Percentiles rank a stretch among this genome's conserved stretches.
These are phyloP conservation scores for Wickerhamiella allomyrinae DNA, from an alignment of 805 yeast genomes.

Conservation along the genomic window DNA sequence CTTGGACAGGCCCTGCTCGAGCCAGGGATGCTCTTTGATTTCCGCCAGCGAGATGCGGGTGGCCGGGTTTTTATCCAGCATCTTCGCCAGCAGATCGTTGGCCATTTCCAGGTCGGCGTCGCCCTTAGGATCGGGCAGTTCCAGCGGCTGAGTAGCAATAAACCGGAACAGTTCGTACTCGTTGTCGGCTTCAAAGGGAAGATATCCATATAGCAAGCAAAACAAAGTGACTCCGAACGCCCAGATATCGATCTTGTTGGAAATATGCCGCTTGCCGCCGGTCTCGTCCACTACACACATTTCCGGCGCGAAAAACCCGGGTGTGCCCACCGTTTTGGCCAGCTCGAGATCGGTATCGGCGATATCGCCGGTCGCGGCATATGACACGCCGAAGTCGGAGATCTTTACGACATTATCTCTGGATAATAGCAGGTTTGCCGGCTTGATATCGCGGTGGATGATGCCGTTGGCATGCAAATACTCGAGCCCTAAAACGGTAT, in stretches of 20 bases:
- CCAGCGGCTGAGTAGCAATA: constrained; percentile 48
- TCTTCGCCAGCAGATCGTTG: constrained; percentile 41
- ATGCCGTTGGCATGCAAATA: constrained; percentile 67
- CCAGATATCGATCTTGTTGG: constrained; percentile 91
- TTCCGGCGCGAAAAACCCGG: constrained; percentile 94
- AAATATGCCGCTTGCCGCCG: constrained; percentile 35
- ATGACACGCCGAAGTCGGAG: constrained; percentile 93
- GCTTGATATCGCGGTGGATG: constrained; percentile 90
- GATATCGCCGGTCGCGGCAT: constrained; percentile 36
- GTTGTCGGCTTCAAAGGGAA: constrained; percentile 79
- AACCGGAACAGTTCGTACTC: constrained; percentile 77
- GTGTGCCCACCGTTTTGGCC: constrained; percentile 95
- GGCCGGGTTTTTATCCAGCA: constrained; percentile 58
- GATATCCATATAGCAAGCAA: constrained; percentile 71
- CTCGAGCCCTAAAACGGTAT: constrained; percentile 76
- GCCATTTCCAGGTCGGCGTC: constrained; percentile 22
- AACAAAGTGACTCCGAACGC: constrained; percentile 86
- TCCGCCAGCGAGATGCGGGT: constrained; percentile 55
- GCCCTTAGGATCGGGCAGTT: constrained; percentile 34
- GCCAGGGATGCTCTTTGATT: constrained; percentile 67
- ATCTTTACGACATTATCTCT: constrained; percentile 67
- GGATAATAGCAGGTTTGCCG: constrained; percentile 72
- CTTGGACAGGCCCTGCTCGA: constrained; percentile 30
- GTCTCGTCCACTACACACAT: constrained; percentile 46
- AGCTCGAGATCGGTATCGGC: constrained; percentile 62